These are phyloP conservation scores for Colletotrichum sp. DNA, from an alignment of 2,329 filamentous ascomycete species.

Conservation along the genomic window DNA sequence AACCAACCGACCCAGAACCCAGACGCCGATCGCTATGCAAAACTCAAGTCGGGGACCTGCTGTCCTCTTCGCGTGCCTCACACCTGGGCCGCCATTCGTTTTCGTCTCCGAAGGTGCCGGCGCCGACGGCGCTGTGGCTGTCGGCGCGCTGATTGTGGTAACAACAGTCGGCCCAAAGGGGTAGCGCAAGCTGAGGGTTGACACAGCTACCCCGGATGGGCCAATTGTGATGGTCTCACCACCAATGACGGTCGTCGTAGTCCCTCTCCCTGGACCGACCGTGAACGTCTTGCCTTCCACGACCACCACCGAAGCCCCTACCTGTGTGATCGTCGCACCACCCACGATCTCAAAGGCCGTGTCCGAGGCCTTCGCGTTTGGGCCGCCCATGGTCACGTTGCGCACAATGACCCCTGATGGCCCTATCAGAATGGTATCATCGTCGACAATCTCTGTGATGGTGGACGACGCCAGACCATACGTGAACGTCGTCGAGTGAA, in stretches of 20 bases:
- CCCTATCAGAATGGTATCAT: constrained; percentile 56
- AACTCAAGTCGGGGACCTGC: constrained; percentile 25
- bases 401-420: constrained; percentile 47
- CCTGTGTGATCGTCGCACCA: constrained; percentile 56
- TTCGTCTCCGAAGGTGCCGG: constrained; percentile 7
- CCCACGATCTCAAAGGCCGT: constrained; percentile 54
- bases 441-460: constrained; percentile 47
- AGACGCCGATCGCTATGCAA: constrained; percentile 47
- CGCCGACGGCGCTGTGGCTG: constrained; percentile 26
- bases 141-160: constrained; percentile 42
- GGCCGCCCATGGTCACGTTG: constrained; percentile 48
- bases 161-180: constrained; percentile 51
- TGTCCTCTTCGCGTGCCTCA: constrained; percentile 9
- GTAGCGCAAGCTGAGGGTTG: constrained; percentile 48
- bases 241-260: constrained; percentile 50
- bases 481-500: constrained; percentile 49
- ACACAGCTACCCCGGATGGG: constrained; percentile 52
- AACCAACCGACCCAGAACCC: constrained; percentile 28
- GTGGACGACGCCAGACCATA: constrained; percentile 43
- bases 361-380: constrained; percentile 34
- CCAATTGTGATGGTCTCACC: constrained; percentile 58
- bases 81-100: background rate
- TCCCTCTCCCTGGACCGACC: constrained; percentile 46
- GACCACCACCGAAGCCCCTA: constrained; percentile 53
- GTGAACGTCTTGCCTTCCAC: constrained; percentile 57